phyloP scores from a whole-genome alignment of 495 filamentous ascomycete species.

The Tuber microsphaerosporum region DNA sequence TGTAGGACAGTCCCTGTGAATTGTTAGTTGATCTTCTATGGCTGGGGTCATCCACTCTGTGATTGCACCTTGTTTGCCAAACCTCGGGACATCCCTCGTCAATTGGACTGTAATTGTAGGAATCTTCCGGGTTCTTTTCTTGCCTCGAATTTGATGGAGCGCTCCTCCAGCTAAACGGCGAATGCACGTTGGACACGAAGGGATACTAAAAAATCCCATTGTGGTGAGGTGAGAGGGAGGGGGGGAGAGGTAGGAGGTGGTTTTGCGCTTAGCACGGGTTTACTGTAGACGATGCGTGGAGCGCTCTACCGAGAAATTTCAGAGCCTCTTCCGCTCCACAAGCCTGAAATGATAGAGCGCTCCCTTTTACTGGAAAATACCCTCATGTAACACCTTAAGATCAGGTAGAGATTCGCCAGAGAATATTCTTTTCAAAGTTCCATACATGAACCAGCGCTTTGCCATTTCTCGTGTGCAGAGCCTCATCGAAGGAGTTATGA shows the following conservation, averaged over 20 bases:
- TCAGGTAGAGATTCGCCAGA: background rate
- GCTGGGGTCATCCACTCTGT: background rate
- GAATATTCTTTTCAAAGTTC: background rate
- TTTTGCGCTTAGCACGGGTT: background rate
- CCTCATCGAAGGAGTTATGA: background rate
- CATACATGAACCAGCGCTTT: background rate
- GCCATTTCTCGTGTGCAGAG: background rate
- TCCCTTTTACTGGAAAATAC: background rate
- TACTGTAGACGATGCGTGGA: background rate
- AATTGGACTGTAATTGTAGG: slow-evolving; percentile 55
- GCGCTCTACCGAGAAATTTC: background rate
- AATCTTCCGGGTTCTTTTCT: slow-evolving; percentile 50
- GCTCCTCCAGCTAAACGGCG: slow-evolving; percentile 28
- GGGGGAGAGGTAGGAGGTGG: background rate
- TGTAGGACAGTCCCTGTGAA: slow-evolving; percentile 52
- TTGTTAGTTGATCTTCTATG: slow-evolving; percentile 5
- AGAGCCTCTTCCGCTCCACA: background rate
- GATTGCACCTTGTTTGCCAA: slow-evolving; percentile 53
- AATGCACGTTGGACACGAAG: slow-evolving; percentile 34
- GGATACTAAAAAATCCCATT: slow-evolving; percentile 32
- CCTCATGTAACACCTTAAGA: background rate
- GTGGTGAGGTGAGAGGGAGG: background rate
- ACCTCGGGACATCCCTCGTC: slow-evolving; percentile 53
- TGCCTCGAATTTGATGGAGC: slow-evolving; percentile 50
- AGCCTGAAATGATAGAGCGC: background rate